Evolutionary conservation across 2,329 filamentous ascomycete genomes (phyloP), one percentile per base, ranked within the genome.

Genomic region (Ophiocordyceps australis): DNA sequence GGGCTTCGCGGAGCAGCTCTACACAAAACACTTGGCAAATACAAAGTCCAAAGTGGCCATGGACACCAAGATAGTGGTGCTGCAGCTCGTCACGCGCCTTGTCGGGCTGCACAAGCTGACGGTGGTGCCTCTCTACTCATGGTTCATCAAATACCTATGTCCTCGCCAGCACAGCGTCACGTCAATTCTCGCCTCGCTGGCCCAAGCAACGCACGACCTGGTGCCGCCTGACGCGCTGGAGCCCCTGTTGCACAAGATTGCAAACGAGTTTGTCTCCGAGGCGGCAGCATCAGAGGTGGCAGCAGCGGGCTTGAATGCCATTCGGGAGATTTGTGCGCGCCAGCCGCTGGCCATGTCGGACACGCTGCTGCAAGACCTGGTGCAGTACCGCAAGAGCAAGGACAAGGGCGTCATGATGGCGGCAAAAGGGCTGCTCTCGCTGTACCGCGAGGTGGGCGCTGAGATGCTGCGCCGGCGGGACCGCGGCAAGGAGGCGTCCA

Each of bases 351-450:
- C 85, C 5, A 95, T 98, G 79, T 83, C 73, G 26, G 85, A 95
- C 36, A 93, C 85, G 0, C 55, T 98, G n/a, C 56, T 98, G 17
- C 86, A 98, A 48, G 89, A 98, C 58, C 55, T 98, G 27, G 83
- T 95, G 8, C 78, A 89, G 58, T 95, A 98, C 54, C 71, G 81
- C 32, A 93, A 91, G 59, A 92, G 81, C 45, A 98, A 98, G 47
- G 89, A 98, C 45, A 98, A 95, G 59, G 85, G 86, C 31, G 80
- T 89, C n/a, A 85, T 92, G 68, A 95, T 98, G 89, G 89, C 89
- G 7, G 83, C 86, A 10, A 86, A 89, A 48, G 86, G 89, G 35
- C 59, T 98, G 6, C 59, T 98, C 22, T 82, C 81, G 14, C 61
- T 98, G 5, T 98, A 92, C 57, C 65, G 89, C 38, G 85, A 95